phyloP scores from a whole-genome alignment of 2,329 filamentous ascomycete species.

The Stromatinia cepivora region DNA sequence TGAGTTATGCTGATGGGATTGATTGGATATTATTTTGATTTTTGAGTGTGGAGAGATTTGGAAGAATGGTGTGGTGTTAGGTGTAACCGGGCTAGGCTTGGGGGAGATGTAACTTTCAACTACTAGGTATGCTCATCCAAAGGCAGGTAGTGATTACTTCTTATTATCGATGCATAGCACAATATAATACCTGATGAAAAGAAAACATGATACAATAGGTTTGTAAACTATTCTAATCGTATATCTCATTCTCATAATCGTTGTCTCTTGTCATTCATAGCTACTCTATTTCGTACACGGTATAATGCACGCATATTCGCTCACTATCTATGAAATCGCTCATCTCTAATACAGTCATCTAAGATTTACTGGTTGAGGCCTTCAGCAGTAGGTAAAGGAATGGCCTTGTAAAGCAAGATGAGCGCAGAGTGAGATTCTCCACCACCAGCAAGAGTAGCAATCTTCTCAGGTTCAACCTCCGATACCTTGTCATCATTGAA shows the following conservation, averaged over 20 bases:
- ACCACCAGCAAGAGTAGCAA: constrained; percentile 84
- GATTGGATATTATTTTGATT: neutral
- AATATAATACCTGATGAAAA: neutral
- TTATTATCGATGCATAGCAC: neutral
- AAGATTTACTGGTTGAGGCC: constrained; percentile 38
- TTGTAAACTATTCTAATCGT: neutral
- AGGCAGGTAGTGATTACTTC: neutral
- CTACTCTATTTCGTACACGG: neutral
- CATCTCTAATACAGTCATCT: neutral
- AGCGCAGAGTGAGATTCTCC: constrained; percentile 84
- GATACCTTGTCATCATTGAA: constrained; percentile 98
- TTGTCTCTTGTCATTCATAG: neutral
- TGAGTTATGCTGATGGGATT: neutral
- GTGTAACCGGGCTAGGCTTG: neutral
- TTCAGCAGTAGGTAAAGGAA: constrained; percentile 63
- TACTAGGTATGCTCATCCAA: neutral
- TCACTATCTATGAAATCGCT: neutral
- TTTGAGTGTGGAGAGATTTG: neutral
- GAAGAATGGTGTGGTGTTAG: neutral
- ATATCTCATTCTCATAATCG: neutral
- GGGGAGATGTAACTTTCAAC: neutral
- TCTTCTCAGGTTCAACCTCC: constrained; percentile 88
- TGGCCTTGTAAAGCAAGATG: constrained; percentile 75
- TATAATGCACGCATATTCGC: neutral
- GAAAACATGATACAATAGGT: neutral